These are phyloP conservation scores for Apiotrichum akiyoshidainum DNA, from an alignment of 1,284 basidiomycete species.

Conservation along the genomic window DNA sequence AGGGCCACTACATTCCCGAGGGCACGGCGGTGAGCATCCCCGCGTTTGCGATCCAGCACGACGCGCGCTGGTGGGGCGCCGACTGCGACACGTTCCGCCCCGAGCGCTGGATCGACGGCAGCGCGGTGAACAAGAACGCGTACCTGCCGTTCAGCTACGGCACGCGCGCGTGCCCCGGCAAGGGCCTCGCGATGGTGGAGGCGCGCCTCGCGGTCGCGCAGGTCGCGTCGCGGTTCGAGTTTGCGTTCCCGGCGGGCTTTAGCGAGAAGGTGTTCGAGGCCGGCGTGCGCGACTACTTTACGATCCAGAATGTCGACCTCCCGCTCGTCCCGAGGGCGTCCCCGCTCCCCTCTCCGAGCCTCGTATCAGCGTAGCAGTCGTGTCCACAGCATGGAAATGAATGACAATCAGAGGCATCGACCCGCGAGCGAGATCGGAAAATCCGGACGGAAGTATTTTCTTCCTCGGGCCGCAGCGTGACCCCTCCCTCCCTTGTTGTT, in stretches of 20 bases:
- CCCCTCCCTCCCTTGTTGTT: too few relatives aligned
- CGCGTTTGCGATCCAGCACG: conserved; percentile 53
- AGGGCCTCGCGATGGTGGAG: conserved; percentile 10
- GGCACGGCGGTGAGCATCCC: conserved; percentile 25
- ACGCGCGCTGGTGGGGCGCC: conserved; percentile 58
- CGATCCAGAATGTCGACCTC: conserved; percentile 7
- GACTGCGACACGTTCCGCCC: conserved; percentile 60
- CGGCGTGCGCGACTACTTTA: conserved; percentile 12
- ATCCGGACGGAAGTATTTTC: too few relatives aligned
- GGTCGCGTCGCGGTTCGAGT: conserved; percentile 6
- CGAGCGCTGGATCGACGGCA: conserved; percentile 57
- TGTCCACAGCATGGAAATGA: too few relatives aligned
- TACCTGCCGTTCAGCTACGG: conserved; percentile 13
- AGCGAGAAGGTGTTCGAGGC: conserved; percentile 4
- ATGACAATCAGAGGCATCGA: too few relatives aligned
- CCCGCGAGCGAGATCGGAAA: too few relatives aligned
- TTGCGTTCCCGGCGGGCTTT: conserved; percentile 5
- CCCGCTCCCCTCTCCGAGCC: too few relatives aligned
- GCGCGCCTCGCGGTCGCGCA: conserved; percentile 8
- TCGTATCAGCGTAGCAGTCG: too few relatives aligned
- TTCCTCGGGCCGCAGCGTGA: too few relatives aligned
- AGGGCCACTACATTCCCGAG: conserved; percentile 19
- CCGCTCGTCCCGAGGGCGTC: conserved; percentile 2
- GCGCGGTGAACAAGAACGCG: conserved; percentile 1
- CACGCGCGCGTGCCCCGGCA: conserved; percentile 8